phyloP scores from a whole-genome alignment of 345 rosid genomes.

The Populus pruinosa region DNA sequence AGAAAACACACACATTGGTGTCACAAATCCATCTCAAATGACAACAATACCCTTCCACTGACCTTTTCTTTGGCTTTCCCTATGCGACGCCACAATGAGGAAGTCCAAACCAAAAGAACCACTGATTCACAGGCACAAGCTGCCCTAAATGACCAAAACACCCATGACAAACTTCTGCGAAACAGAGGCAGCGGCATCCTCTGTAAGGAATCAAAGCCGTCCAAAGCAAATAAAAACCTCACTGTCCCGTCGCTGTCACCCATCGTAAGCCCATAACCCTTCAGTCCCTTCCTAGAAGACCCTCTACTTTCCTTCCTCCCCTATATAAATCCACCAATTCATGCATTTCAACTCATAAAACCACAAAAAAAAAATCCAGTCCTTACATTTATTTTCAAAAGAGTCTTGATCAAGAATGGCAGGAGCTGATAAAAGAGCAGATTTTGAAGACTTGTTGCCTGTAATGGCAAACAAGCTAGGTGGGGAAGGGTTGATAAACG shows the following conservation, averaged over 20 bases:
- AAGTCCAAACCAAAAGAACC: neutral
- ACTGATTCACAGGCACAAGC: neutral
- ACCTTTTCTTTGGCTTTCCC: neutral
- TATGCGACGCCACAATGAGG: neutral
- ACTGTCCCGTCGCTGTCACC: constrained; percentile 53
- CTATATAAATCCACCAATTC: neutral
- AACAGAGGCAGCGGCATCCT: constrained; percentile 2
- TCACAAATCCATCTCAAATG: neutral
- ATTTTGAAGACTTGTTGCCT: constrained; percentile 68
- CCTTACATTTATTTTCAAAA: constrained; percentile 4
- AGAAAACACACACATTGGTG: no score
- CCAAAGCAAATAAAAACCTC: neutral
- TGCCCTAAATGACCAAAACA: neutral
- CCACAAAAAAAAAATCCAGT: constrained; percentile 29
- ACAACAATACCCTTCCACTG: neutral
- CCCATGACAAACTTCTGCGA: constrained; percentile 24
- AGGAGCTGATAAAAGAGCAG: neutral
- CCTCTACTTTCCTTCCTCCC: constrained; percentile 2
- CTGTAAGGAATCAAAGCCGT: constrained; percentile 13
- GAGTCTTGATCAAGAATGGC: neutral
- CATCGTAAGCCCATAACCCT: constrained; percentile 11
- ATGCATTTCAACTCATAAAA: constrained; percentile 1
- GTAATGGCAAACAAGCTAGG: constrained; percentile 76
- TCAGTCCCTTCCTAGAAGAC: constrained; percentile 53
- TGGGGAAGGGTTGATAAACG: constrained; percentile 69